These are phyloP conservation scores for Yarrowia sp. DNA, from an alignment of 805 yeast species.

Conservation along the genomic window DNA sequence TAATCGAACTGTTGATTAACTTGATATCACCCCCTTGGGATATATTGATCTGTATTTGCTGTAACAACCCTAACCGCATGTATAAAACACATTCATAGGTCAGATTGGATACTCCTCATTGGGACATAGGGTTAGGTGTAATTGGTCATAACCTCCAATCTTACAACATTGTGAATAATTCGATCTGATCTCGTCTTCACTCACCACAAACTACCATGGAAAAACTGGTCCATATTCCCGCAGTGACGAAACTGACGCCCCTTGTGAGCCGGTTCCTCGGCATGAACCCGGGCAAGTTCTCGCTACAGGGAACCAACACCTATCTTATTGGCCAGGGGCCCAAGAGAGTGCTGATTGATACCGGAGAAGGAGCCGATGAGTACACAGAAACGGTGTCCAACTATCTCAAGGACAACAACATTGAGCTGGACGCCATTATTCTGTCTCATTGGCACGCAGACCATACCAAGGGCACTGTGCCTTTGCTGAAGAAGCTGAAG, in stretches of 20 bases:
- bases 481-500: conserved; percentile 27
- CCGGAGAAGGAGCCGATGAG: conserved; percentile 50
- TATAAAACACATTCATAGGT: too few species aligned
- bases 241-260: conserved; percentile 46
- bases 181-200: conserved; percentile 12
- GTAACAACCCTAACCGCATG: too few species aligned
- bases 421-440: conserved; percentile 46
- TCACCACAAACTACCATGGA: neutral
- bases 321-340: conserved; percentile 51
- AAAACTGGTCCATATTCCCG: conserved; percentile 43
- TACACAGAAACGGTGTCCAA: conserved; percentile 45
- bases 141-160: too few species aligned
- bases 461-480: conserved; percentile 44
- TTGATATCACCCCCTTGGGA: too few species aligned
- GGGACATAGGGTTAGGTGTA: too few species aligned
- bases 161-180: neutral
- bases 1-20: too few species aligned
- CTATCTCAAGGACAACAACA: conserved; percentile 44
- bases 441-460: conserved; percentile 53
- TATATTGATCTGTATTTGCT: too few species aligned
- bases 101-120: too few species aligned
- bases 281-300: conserved; percentile 51
- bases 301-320: conserved; percentile 54
- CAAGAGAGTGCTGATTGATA: conserved; percentile 49
- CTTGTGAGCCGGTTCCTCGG: conserved; percentile 50